phyloP scores from a whole-genome alignment of 1,284 basidiomycete genomes.

The Filobasidium uniguttulatum region DNA sequence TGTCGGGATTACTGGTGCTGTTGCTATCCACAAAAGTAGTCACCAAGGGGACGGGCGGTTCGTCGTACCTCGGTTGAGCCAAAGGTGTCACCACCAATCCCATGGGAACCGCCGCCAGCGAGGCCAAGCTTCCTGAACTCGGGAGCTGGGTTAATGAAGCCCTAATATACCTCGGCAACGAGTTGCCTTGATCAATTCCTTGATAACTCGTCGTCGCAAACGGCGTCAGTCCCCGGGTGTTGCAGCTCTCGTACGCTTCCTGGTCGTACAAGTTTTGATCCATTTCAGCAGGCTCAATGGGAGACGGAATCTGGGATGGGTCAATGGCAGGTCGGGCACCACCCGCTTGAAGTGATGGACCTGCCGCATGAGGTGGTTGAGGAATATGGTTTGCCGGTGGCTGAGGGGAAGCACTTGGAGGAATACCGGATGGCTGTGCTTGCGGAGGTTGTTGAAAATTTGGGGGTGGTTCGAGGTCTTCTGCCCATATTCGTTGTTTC shows the following conservation, averaged over 20 bases:
- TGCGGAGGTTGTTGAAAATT: slow-evolving; percentile 8
- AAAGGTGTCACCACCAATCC: slow-evolving; percentile 83
- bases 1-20: slow-evolving; percentile 17
- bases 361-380: slow-evolving; percentile 68
- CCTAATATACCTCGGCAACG: slow-evolving; percentile 53
- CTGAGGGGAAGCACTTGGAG: slow-evolving; percentile 13
- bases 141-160: slow-evolving; percentile 62
- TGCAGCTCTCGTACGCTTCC: slow-evolving; percentile 59
- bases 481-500: slow-evolving; percentile 10
- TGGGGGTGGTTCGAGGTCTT: slow-evolving; percentile 14
- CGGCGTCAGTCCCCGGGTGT: slow-evolving; percentile 61
- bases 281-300: slow-evolving; percentile 65
- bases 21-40: slow-evolving; percentile 27
- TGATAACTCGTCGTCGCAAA: slow-evolving; percentile 75
- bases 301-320: slow-evolving; percentile 79
- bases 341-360: slow-evolving; percentile 49
- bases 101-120: slow-evolving; percentile 71
- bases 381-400: slow-evolving; percentile 42
- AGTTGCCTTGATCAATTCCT: slow-evolving; percentile 80
- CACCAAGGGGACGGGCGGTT: slow-evolving; percentile 68
- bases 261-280: slow-evolving; percentile 75
- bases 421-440: slow-evolving; percentile 12
- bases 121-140: slow-evolving; percentile 61
- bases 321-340: slow-evolving; percentile 76
- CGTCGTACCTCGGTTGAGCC: slow-evolving; percentile 63